Evolutionary conservation across 139 green algal species (phyloP).

Genomic region (Eudorina sp.): DNA sequence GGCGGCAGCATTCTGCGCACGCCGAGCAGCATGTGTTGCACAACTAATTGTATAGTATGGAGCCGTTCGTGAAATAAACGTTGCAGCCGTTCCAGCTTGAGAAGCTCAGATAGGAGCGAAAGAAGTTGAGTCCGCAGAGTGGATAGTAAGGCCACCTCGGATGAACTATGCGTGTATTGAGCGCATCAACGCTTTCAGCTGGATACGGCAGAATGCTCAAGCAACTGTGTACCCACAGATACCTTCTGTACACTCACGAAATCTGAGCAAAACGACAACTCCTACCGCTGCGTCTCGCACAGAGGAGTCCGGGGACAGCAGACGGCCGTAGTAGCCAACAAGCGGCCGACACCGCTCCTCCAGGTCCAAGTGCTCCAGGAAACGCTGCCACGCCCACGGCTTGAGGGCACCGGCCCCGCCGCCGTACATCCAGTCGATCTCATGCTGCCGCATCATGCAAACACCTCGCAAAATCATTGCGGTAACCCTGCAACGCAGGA

Average conservation of each 20-base stretch:
- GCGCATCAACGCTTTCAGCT: slow-evolving; percentile 56
- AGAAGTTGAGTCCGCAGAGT: slow-evolving; percentile 52
- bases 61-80: too few relatives aligned
- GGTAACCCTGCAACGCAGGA: slow-evolving; percentile 57
- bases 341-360: slow-evolving; percentile 56
- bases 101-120: slow-evolving; percentile 73
- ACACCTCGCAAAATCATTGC: slow-evolving; percentile 77
- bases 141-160: slow-evolving; percentile 48
- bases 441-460: slow-evolving; percentile 76
- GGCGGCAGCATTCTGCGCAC: too few relatives aligned
- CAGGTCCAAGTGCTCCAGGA: slow-evolving; percentile 49
- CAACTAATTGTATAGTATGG: too few relatives aligned
- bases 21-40: too few relatives aligned
- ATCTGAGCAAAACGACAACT: neutral
- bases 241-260: neutral
- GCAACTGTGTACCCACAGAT: neutral
- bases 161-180: slow-evolving; percentile 63
- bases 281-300: slow-evolving; percentile 58
- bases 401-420: slow-evolving; percentile 60
- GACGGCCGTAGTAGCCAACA: slow-evolving; percentile 61
- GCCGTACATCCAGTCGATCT: slow-evolving; percentile 83
- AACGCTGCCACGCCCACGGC: slow-evolving; percentile 63
- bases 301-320: slow-evolving; percentile 52
- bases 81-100: neutral
- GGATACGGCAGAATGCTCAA: neutral